These are phyloP conservation scores for Pichia exigua DNA, from an alignment of 805 yeast genomes.

Conservation along the genomic window DNA sequence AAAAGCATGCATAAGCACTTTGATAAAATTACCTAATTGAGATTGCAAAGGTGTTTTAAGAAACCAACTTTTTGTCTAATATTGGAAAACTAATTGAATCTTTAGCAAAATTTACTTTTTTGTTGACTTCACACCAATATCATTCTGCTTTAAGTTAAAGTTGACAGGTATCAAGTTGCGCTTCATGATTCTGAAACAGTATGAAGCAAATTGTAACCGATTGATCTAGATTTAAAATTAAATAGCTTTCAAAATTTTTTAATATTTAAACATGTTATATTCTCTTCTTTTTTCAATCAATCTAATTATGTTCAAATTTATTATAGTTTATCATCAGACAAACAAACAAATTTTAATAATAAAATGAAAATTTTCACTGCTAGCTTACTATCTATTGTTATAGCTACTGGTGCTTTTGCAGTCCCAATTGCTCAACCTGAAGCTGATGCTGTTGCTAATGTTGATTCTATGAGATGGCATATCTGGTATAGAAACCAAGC, in stretches of 20 bases:
- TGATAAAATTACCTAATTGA: background rate
- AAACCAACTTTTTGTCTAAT: background rate
- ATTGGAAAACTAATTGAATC: background rate
- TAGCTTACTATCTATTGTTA: constrained; percentile 1
- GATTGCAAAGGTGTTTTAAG: background rate
- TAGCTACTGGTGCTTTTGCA: constrained; percentile 2
- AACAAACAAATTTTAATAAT: background rate
- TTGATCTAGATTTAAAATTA: background rate
- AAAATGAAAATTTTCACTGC: constrained; percentile 4
- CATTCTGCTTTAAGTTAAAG: background rate
- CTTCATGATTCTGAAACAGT: background rate
- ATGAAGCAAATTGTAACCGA: no score
- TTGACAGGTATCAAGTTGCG: background rate
- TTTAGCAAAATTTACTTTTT: background rate
- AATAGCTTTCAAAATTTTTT: background rate
- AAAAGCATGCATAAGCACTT: background rate
- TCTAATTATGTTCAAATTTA: background rate
- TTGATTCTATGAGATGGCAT: constrained; percentile 6
- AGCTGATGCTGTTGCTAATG: constrained; percentile 6
- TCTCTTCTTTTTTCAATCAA: background rate
- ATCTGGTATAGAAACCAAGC: constrained; percentile 2
- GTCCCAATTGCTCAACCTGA: constrained; percentile 8
- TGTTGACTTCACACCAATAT: background rate
- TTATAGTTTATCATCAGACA: background rate
- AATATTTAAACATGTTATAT: background rate